A percentile compares a stretch with the other conserved stretches of the same genome.
Evolutionary conservation across 768 basidiomycete genomes (phyloP).

Genomic region (Suillus discolor): DNA sequence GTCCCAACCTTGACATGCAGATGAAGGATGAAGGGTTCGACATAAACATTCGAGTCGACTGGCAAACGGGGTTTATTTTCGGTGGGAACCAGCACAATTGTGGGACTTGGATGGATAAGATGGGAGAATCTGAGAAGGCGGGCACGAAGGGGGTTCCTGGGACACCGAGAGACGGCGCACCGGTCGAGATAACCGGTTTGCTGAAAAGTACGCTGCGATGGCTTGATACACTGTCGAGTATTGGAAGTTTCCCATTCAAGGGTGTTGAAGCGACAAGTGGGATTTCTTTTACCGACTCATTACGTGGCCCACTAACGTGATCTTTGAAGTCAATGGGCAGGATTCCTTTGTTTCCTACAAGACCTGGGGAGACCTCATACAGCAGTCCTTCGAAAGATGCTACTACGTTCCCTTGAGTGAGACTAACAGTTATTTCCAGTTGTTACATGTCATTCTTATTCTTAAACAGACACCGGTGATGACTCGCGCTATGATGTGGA

Average conservation of each 20-base stretch:
- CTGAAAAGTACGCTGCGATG: slow-evolving; percentile 92
- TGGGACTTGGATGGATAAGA: slow-evolving; percentile 99
- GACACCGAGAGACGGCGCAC: slow-evolving; percentile 94
- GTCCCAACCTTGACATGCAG: slow-evolving; percentile 95
- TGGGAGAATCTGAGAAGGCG: slow-evolving; percentile 91
- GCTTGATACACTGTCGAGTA: slow-evolving; percentile 67
- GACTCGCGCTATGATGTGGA: slow-evolving; percentile 75
- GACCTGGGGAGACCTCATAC: slow-evolving; percentile 87
- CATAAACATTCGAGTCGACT: slow-evolving; percentile 93
- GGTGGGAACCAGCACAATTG: slow-evolving; percentile 89
- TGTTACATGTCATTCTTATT: slow-evolving; percentile 1
- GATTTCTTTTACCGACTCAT: slow-evolving; percentile 31
- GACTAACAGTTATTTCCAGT: slow-evolving; percentile 17
- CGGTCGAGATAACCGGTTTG: slow-evolving; percentile 93
- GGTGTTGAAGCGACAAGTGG: slow-evolving; percentile 82
- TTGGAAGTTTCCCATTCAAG: slow-evolving; percentile 83
- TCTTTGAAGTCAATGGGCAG: slow-evolving; percentile 63
- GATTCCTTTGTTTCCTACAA: slow-evolving; percentile 78
- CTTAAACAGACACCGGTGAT: slow-evolving; percentile 59
- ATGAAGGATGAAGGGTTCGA: slow-evolving; percentile 94
- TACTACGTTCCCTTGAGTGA: slow-evolving; percentile 87
- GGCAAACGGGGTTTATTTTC: slow-evolving; percentile 87
- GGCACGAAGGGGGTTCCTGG: slow-evolving; percentile 96
- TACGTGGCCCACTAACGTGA: slow-evolving; percentile 8
- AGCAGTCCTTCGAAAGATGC: slow-evolving; percentile 83